A percentile compares a stretch with the other conserved stretches of the same genome.
Conservation (phyloP, 768 basidiomycete genomes). For the Russula dissimulans region DNA sequence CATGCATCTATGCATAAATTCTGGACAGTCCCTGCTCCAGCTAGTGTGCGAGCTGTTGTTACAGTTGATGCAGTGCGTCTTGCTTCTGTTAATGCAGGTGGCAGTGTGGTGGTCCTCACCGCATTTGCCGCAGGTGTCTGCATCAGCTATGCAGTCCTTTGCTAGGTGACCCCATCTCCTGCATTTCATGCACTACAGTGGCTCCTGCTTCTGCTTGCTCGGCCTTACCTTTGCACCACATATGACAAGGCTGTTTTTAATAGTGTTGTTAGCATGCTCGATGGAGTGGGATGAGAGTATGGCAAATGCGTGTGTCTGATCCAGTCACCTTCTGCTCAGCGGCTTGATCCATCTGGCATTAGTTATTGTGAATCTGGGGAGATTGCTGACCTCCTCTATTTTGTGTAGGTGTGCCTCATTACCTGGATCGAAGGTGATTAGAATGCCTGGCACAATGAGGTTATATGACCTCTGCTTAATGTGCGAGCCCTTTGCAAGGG, state of each 20-base stretch:
- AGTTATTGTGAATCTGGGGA: not conserved
- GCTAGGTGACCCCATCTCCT: constrained; percentile 8
- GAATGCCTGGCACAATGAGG: not conserved
- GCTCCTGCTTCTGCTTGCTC: not conserved
- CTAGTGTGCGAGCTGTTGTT: not conserved
- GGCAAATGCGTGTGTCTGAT: not conserved
- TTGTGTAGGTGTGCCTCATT: not conserved
- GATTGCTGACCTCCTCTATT: not conserved
- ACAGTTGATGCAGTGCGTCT: not conserved
- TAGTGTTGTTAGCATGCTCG: too few relatives aligned
- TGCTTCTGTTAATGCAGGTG: not conserved
- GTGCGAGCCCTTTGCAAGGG: not conserved
- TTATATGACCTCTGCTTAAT: not conserved
- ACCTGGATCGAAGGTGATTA: not conserved
- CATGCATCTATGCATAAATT: not conserved
- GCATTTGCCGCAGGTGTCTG: constrained; percentile 9
- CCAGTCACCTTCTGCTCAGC: not conserved
- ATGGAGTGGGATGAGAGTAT: not conserved
- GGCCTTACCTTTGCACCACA: not conserved
- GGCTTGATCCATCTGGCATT: not conserved
- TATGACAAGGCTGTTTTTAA: not conserved
- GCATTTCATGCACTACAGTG: not conserved
- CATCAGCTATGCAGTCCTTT: not conserved
- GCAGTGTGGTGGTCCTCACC: constrained; percentile 17
- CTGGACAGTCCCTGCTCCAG: constrained; percentile 4